Conservation (phyloP, 495 filamentous ascomycete species). For the Penicillium paradoxum region DNA sequence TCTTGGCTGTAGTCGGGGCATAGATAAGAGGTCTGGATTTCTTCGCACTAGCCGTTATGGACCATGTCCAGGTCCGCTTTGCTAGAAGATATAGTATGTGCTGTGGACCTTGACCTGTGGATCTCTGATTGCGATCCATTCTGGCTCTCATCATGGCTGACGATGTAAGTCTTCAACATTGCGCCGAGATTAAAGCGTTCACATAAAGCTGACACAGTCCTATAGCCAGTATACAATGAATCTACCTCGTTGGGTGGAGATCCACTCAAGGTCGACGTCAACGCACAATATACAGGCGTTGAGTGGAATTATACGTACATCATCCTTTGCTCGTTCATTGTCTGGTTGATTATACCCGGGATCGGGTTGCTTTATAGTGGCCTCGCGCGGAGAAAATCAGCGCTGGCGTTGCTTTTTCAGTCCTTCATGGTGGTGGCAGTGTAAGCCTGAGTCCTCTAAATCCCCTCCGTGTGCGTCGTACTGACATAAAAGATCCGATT, state of each 20-base stretch:
- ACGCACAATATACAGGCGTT: conserved; percentile 44
- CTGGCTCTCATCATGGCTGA: conserved; percentile 6
- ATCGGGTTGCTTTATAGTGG: conserved; percentile 56
- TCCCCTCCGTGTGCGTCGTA: neutral
- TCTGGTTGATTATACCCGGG: conserved; percentile 57
- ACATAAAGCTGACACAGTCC: neutral
- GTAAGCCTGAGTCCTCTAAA: conserved; percentile 18
- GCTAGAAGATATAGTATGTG: conserved; percentile 1
- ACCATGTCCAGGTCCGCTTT: neutral
- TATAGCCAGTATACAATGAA: conserved; percentile 37
- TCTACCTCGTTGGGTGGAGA: conserved; percentile 44
- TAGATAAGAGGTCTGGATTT: conserved; percentile 8
- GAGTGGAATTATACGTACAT: conserved; percentile 52
- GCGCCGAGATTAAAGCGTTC: neutral
- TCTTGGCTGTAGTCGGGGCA: neutral
- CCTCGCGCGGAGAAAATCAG: conserved; percentile 53
- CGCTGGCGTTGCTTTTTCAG: conserved; percentile 53
- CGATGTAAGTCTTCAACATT: conserved; percentile 2
- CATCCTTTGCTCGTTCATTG: conserved; percentile 46
- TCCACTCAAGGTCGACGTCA: conserved; percentile 43
- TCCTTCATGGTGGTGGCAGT: conserved; percentile 48
- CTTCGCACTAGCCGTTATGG: neutral
- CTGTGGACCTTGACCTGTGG: neutral
- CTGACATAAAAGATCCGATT: neutral
- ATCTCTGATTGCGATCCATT: neutral